Evolutionary conservation across 768 basidiomycete genomes (phyloP).

Genomic region (Termitomyces sp.): DNA sequence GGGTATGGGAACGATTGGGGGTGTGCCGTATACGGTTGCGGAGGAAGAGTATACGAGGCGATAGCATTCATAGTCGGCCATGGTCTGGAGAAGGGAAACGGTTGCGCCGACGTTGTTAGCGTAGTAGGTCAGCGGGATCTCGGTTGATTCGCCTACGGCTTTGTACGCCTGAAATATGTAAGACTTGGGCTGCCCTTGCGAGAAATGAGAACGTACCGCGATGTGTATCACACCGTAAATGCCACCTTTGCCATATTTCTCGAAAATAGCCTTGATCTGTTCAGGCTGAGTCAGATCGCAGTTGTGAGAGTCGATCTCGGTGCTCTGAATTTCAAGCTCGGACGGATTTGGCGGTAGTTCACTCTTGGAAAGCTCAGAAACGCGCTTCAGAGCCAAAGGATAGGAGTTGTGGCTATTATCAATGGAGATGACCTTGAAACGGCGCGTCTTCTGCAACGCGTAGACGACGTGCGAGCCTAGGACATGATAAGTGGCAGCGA

Average conservation of each 20-base stretch:
- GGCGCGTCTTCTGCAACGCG: conserved; percentile 76
- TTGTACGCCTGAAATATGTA: conserved; percentile 74
- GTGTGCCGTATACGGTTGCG: conserved; percentile 96
- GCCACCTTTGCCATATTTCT: conserved; percentile 80
- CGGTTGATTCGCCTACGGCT: conserved; percentile 94
- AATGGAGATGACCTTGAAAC: conserved; percentile 90
- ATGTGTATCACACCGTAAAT: conserved; percentile 98
- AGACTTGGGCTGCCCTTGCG: neutral
- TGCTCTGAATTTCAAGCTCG: conserved; percentile 65
- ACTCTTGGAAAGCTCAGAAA: conserved; percentile 74
- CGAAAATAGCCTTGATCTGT: conserved; percentile 76
- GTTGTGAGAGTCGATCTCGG: conserved; percentile 63
- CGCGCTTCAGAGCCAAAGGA: conserved; percentile 68
- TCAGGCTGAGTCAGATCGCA: conserved; percentile 76
- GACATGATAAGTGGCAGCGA: conserved; percentile 12
- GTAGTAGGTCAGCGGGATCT: conserved; percentile 92
- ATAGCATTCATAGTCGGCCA: conserved; percentile 80
- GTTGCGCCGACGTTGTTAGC: conserved; percentile 92
- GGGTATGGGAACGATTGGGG: conserved; percentile 88
- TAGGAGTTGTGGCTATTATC: conserved; percentile 96
- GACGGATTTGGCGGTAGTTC: conserved; percentile 67
- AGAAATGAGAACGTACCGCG: conserved; percentile 49
- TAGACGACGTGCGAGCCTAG: conserved; percentile 94
- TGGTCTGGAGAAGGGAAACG: conserved; percentile 78
- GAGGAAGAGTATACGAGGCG: conserved; percentile 97